Evolutionary conservation across 768 basidiomycete species (phyloP), one percentile per base, ranked within the genome.

Genomic region (Holtermanniella nyarrowii): DNA sequence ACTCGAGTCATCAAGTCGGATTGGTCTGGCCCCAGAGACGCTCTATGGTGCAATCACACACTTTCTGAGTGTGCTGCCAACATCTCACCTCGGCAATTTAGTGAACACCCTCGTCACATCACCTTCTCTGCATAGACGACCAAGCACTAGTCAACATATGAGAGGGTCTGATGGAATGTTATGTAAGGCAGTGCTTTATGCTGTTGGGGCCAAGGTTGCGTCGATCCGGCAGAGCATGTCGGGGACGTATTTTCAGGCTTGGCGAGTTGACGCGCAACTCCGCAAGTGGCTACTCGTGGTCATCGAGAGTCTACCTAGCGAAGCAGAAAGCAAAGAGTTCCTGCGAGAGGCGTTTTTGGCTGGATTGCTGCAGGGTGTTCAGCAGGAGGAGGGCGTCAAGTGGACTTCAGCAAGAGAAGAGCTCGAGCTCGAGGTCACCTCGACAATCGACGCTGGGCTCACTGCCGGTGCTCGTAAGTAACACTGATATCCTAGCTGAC

Each of bases 41-140:
- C 26, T 62, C 4, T 44, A 49, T 26, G 63, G 63, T 5, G 63
- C 61, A 0, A 59, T 65, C 53, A 60, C 59, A 0, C 63, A 65
- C 43, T 65, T 53, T 55, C 53, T 65, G 16, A 49, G 57, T 2
- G 50, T 48, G 23, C 41, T 57, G 3, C 47, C 56, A 7, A 4
- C 25, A 1, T 22, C 37, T 3, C 23, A 55, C 23, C 45, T 62
- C 1, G 3, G 12, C 3, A 46, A 31, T 0, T 53, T 62, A 11
- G 23, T 62, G 26, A 7, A 14, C 1, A 42, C 53, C 13, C 10
- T 65, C 2, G 14, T 49, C 1, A 16, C 45, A 21, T 61, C 63
- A 5, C 42, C 50, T 1, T 44, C 48, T 3, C 37, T 58, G n/a
- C n/a, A n/a, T n/a, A n/a, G n/a, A n/a, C n/a, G n/a, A n/a, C n/a